phyloP scores from a whole-genome alignment of 1,284 basidiomycete genomes.

The Microbotryum silenes-acaulis region DNA sequence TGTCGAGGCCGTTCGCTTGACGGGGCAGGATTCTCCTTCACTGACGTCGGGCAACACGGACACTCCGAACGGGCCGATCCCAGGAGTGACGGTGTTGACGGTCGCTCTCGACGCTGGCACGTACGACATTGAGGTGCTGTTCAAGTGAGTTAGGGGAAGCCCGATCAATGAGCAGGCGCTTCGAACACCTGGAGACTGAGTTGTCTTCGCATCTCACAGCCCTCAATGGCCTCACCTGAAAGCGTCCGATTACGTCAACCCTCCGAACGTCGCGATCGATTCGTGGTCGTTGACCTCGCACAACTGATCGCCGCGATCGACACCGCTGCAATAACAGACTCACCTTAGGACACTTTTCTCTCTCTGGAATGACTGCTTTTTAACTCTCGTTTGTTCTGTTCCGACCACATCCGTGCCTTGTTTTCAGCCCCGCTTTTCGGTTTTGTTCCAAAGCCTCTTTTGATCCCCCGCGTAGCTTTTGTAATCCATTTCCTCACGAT shows the following conservation, averaged over 20 bases:
- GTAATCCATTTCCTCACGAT: no score
- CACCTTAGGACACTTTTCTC: neutral
- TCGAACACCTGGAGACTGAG: neutral
- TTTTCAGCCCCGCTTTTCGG: no score
- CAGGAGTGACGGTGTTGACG: conserved; percentile 66
- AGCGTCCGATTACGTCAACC: conserved; percentile 60
- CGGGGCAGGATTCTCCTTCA: conserved; percentile 57
- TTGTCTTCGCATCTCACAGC: neutral
- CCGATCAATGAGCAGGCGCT: neutral
- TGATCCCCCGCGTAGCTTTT: no score
- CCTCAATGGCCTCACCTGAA: conserved; percentile 61
- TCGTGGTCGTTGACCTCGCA: conserved; percentile 68
- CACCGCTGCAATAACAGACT: neutral
- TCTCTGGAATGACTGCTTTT: neutral
- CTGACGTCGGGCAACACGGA: conserved; percentile 46
- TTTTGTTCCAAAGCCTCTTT: no score
- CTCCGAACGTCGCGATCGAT: conserved; percentile 56
- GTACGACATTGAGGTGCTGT: conserved; percentile 48
- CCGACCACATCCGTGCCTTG: neutral
- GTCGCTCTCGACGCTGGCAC: conserved; percentile 57
- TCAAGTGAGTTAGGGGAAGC: conserved; percentile 42
- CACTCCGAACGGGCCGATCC: conserved; percentile 52
- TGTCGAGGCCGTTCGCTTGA: conserved; percentile 46
- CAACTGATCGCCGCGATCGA: conserved; percentile 39
- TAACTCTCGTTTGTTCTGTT: neutral